Evolutionary conservation across 164 flowering plant genomes (phyloP).

Genomic region (Tetracentron sinense): DNA sequence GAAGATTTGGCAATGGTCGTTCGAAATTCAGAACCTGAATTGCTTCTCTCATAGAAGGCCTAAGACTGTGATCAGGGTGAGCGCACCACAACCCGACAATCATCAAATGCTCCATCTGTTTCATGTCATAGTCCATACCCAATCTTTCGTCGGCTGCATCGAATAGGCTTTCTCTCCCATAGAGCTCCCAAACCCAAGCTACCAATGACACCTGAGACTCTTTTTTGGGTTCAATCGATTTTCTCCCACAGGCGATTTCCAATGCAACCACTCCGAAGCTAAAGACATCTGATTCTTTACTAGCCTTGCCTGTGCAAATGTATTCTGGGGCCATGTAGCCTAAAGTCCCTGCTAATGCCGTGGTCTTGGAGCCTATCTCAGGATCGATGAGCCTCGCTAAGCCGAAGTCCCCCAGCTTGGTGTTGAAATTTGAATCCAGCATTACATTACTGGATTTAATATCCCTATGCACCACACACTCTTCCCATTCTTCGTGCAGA

Average conservation of each 20-base stretch:
- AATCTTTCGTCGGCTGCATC: background rate
- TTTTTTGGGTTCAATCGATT: background rate
- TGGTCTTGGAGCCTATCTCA: background rate
- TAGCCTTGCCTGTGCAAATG: background rate
- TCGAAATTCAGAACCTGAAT: background rate
- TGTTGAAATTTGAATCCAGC: background rate
- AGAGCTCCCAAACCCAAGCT: background rate
- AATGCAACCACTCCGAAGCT: background rate
- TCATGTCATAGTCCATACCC: background rate
- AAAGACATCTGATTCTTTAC: background rate
- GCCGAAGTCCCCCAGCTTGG: background rate
- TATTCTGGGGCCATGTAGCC: background rate
- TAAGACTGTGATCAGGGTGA: background rate
- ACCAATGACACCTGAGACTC: background rate
- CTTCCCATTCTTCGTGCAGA: background rate
- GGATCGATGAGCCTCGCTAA: background rate
- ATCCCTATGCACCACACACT: constrained; percentile 1
- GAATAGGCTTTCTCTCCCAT: background rate
- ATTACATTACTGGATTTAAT: background rate
- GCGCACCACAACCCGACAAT: background rate
- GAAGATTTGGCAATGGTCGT: too few species aligned
- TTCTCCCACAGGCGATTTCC: background rate
- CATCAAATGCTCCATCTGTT: background rate
- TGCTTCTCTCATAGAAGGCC: background rate
- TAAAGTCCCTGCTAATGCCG: background rate